These are phyloP conservation scores for Roridomyces roridus DNA, from an alignment of 768 basidiomycete species.

Conservation along the genomic window DNA sequence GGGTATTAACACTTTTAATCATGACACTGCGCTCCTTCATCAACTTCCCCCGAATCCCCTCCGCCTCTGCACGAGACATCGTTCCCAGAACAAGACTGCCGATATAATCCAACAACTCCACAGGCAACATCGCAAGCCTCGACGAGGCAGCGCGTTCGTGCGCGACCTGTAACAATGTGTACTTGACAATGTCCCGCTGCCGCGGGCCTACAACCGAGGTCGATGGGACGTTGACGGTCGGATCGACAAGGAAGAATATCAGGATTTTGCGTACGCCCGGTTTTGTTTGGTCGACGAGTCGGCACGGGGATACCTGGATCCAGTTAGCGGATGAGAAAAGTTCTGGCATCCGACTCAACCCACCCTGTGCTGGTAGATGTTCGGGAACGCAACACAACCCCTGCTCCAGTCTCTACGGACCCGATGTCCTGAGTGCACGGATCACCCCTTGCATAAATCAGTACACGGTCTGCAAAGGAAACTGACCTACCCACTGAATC, in stretches of 20 bases:
- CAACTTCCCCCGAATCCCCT: constrained; percentile 30
- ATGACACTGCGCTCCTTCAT: constrained; percentile 38
- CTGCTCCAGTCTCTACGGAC: constrained; percentile 25
- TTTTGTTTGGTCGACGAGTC: constrained; percentile 39
- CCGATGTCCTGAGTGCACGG: constrained; percentile 26
- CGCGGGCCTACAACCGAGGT: constrained; percentile 35
- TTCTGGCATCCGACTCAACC: background rate
- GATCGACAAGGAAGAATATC: constrained; percentile 47
- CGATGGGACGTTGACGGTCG: constrained; percentile 31
- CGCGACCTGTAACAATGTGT: background rate
- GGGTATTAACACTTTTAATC: constrained; percentile 6
- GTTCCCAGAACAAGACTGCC: background rate
- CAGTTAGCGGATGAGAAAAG: background rate
- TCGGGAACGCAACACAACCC: constrained; percentile 35
- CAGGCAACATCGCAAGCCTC: constrained; percentile 8
- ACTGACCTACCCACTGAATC: background rate
- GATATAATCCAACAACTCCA: constrained; percentile 7
- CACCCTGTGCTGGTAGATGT: constrained; percentile 36
- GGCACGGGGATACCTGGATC: constrained; percentile 33
- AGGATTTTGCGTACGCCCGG: constrained; percentile 49
- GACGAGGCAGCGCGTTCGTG: background rate
- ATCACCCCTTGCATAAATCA: constrained; percentile 4
- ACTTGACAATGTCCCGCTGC: constrained; percentile 26
- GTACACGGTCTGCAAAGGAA: background rate
- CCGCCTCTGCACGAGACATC: constrained; percentile 34